phyloP scores from a whole-genome alignment of 2,329 filamentous ascomycete genomes.

The Ophiocordyceps robertsii region DNA sequence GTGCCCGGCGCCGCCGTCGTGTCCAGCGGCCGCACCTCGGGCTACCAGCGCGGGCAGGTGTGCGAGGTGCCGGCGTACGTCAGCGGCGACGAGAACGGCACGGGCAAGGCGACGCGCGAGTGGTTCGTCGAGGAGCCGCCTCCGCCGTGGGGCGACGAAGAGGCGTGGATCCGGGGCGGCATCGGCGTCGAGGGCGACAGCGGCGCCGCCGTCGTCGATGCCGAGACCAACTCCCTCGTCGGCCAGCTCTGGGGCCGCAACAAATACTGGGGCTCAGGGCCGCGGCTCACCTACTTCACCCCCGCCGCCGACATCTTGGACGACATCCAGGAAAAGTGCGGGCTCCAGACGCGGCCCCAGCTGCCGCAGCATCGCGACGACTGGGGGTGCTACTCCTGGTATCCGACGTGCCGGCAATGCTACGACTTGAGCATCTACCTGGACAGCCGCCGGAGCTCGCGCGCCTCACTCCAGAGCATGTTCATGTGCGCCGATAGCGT shows the following conservation, averaged over 20 bases:
- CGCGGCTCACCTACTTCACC: slow-evolving; percentile 28
- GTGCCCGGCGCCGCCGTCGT: slow-evolving; percentile 21
- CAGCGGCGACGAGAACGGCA: slow-evolving; percentile 23
- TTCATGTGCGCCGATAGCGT: slow-evolving; percentile 20
- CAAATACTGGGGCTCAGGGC: slow-evolving; percentile 26
- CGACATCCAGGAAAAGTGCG: slow-evolving; percentile 30
- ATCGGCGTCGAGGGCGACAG: slow-evolving; percentile 31
- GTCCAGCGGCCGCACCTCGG: slow-evolving; percentile 29
- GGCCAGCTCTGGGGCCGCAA: slow-evolving; percentile 32
- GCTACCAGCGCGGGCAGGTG: slow-evolving; percentile 25
- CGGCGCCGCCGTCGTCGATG: slow-evolving; percentile 28
- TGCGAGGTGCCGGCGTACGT: slow-evolving; percentile 30
- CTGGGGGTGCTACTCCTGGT: slow-evolving; percentile 23
- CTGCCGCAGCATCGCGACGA: slow-evolving; percentile 27
- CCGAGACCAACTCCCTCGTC: slow-evolving; percentile 21
- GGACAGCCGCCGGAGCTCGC: slow-evolving; percentile 26
- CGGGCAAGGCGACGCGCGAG: slow-evolving; percentile 27
- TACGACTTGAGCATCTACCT: slow-evolving; percentile 27
- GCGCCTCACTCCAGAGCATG: slow-evolving; percentile 28
- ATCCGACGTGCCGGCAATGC: slow-evolving; percentile 26
- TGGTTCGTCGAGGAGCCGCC: slow-evolving; percentile 30
- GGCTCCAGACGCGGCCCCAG: slow-evolving; percentile 22
- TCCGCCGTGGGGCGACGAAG: slow-evolving; percentile 20
- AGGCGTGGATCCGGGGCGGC: slow-evolving; percentile 30
- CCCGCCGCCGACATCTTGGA: slow-evolving; percentile 30